A percentile compares a stretch with the other conserved stretches of the same genome.
phyloP scores from a whole-genome alignment of 768 basidiomycete species.

The Trametes elegans region DNA sequence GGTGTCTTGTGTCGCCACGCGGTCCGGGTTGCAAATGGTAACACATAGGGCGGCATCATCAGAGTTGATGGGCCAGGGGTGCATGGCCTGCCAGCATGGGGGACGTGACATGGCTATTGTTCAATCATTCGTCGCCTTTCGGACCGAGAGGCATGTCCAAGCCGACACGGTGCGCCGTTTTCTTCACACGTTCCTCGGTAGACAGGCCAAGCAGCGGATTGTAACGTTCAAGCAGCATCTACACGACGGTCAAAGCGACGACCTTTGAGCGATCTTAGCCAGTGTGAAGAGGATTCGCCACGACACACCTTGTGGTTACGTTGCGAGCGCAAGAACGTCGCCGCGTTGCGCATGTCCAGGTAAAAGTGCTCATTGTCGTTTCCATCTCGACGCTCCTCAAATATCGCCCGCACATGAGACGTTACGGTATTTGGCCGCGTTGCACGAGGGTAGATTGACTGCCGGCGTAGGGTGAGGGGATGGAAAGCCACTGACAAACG shows the following conservation, averaged over 20 bases:
- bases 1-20: background rate
- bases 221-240: constrained; percentile 84
- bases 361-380: constrained; percentile 30
- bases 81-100: too few relatives aligned
- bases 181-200: constrained; percentile 73
- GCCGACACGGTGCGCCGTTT: constrained; percentile 85
- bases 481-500: constrained; percentile 17
- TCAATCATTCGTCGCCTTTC: constrained; percentile 24
- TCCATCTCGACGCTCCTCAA: constrained; percentile 38
- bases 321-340: constrained; percentile 70
- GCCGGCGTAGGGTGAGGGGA: constrained; percentile 4
- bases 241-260: constrained; percentile 3
- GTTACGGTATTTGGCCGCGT: constrained; percentile 43
- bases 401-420: constrained; percentile 52
- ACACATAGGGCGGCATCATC: background rate
- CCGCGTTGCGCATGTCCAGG: constrained; percentile 54
- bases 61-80: too few relatives aligned
- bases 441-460: constrained; percentile 40
- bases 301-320: constrained; percentile 71
- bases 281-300: background rate
- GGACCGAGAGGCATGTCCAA: constrained; percentile 70
- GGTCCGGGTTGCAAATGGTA: background rate
- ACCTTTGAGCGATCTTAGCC: background rate
- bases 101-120: background rate
- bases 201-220: constrained; percentile 83